These are phyloP conservation scores for Wickerhamomyces kurtzmanii DNA, from an alignment of 805 yeast species.

Conservation along the genomic window DNA sequence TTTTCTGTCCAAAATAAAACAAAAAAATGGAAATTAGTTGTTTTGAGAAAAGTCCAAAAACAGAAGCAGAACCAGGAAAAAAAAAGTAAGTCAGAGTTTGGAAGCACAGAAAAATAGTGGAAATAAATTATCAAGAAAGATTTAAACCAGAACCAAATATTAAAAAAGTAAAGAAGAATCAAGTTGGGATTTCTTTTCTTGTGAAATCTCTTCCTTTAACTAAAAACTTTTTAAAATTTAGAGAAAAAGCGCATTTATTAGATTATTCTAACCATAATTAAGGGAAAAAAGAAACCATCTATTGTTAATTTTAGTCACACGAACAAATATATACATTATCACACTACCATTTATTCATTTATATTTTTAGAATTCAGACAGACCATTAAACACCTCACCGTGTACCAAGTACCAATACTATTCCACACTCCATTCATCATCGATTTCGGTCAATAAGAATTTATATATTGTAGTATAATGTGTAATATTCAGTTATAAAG, in stretches of 20 bases:
- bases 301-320: constrained; percentile 9
- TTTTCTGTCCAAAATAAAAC: no score
- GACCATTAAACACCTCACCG: not conserved
- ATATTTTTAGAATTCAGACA: not conserved
- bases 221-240: constrained; percentile 13
- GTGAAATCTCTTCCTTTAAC: not conserved
- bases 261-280: no score
- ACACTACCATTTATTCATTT: constrained; percentile 1
- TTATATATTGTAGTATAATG: no score
- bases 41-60: not conserved
- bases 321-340: constrained; percentile 3
- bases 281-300: no score
- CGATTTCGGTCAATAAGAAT: no score
- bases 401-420: not conserved
- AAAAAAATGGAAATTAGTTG: no score
- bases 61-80: not conserved
- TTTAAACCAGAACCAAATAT: not conserved
- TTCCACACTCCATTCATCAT: no score
- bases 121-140: not conserved
- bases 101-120: not conserved
- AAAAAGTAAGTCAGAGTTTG: not conserved
- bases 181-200: not conserved
- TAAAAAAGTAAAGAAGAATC: not conserved
- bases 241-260: constrained; percentile 13
- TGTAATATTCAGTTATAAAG: no score